Conservation (phyloP, 2,329 filamentous ascomycete genomes). For the Juglanconis sp. region DNA sequence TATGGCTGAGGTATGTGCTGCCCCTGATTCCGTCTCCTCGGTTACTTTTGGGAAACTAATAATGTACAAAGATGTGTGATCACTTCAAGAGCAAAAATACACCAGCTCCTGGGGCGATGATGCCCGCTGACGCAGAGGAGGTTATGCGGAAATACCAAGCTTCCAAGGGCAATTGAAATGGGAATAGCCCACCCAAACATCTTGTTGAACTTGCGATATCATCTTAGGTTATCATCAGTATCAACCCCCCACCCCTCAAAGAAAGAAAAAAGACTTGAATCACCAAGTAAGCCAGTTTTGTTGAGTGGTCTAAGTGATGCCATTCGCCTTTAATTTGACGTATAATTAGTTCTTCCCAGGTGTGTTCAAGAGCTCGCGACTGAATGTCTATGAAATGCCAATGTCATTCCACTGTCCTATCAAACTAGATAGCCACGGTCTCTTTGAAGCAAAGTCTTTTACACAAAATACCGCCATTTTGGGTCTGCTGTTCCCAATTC, state of each 20-base stretch:
- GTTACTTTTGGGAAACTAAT: background rate
- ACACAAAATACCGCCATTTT: conserved; percentile 34
- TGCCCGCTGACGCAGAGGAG: conserved; percentile 14
- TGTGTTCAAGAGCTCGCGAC: no score
- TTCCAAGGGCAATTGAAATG: background rate
- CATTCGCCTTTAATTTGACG: no score
- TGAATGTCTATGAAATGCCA: no score
- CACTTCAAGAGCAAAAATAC: conserved; percentile 19
- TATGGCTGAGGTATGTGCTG: conserved; percentile 13
- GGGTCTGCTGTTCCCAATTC: conserved; percentile 34
- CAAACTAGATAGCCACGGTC: no score
- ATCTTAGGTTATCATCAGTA: background rate
- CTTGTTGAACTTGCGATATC: background rate
- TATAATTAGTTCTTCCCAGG: no score
- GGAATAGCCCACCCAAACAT: background rate
- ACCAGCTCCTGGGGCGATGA: conserved; percentile 9
- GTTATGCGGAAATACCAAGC: conserved; percentile 14
- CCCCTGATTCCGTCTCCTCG: no score
- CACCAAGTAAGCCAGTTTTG: no score
- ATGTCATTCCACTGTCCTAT: no score
- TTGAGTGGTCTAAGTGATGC: no score
- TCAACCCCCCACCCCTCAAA: no score
- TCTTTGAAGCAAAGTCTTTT: background rate
- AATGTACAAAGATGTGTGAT: conserved; percentile 12
- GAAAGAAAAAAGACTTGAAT: no score